These are phyloP conservation scores for Starmerella floricola DNA, from an alignment of 805 yeast species.

Conservation along the genomic window DNA sequence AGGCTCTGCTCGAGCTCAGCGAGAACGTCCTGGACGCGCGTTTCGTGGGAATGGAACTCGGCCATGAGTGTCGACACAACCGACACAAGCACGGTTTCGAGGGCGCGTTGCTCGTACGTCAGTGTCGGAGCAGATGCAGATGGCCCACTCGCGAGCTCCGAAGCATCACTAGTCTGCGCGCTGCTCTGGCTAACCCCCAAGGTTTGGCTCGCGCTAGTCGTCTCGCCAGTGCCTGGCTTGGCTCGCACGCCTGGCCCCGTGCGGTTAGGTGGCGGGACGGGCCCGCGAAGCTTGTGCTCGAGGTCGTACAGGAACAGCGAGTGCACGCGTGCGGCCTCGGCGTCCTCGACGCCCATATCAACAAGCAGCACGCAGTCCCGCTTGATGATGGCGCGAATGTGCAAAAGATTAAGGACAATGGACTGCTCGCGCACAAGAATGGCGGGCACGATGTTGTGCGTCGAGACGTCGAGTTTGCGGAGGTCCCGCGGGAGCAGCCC, in stretches of 20 bases:
- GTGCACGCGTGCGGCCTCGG: slow-evolving; percentile 48
- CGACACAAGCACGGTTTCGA: slow-evolving; percentile 74
- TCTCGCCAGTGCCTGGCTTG: no score
- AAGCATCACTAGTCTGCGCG: no score
- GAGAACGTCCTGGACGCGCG: slow-evolving; percentile 60
- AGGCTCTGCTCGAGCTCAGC: slow-evolving; percentile 70
- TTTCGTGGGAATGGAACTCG: slow-evolving; percentile 76
- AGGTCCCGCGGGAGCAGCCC: slow-evolving; percentile 80
- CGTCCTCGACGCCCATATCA: slow-evolving; percentile 43
- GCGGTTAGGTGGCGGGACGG: no score
- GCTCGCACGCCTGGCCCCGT: no score
- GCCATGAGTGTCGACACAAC: slow-evolving; percentile 68
- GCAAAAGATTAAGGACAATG: slow-evolving; percentile 68
- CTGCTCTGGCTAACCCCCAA: no score
- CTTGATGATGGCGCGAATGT: slow-evolving; percentile 81
- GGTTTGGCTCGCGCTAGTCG: no score
- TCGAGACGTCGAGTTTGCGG: slow-evolving; percentile 72
- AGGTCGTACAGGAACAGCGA: slow-evolving; percentile 73
- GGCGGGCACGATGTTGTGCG: slow-evolving; percentile 77
- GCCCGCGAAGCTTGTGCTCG: slow-evolving; percentile 52
- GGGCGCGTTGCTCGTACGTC: slow-evolving; percentile 82
- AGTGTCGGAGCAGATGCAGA: no score
- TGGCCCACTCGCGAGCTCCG: no score
- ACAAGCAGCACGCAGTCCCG: slow-evolving; percentile 69
- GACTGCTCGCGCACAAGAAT: slow-evolving; percentile 69